Conservation (phyloP, 1,284 basidiomycete genomes). For the Cutaneotrichosporon sp. region DNA sequence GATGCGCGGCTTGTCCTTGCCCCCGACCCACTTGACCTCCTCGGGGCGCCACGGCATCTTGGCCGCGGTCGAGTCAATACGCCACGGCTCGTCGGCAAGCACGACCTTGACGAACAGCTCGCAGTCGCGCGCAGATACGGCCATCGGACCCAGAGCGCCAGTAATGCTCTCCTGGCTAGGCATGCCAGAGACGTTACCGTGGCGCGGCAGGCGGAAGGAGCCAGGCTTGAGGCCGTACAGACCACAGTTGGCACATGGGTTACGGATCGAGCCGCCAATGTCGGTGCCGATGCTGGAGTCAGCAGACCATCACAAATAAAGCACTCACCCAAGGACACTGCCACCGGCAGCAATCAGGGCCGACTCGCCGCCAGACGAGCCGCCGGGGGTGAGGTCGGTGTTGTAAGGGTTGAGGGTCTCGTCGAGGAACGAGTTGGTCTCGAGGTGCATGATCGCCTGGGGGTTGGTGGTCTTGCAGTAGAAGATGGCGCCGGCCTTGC, state of each 20-base stretch:
- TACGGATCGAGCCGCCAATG: slow-evolving; percentile 45
- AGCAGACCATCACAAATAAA: background rate
- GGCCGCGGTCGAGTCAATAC: slow-evolving; percentile 31
- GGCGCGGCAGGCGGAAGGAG: slow-evolving; percentile 34
- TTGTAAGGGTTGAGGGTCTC: slow-evolving; percentile 51
- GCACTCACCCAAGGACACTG: slow-evolving; percentile 16
- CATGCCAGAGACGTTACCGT: slow-evolving; percentile 34
- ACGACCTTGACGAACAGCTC: slow-evolving; percentile 36
- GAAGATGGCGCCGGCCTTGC: slow-evolving; percentile 30
- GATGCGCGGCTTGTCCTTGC: slow-evolving; percentile 24
- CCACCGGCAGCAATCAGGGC: slow-evolving; percentile 49
- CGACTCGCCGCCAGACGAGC: slow-evolving; percentile 58
- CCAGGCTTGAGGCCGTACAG: slow-evolving; percentile 44
- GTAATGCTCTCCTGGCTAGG: slow-evolving; percentile 36
- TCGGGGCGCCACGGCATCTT: slow-evolving; percentile 35
- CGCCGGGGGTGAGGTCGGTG: slow-evolving; percentile 54
- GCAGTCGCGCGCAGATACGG: slow-evolving; percentile 34
- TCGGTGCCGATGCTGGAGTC: slow-evolving; percentile 47
- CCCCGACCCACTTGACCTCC: slow-evolving; percentile 15
- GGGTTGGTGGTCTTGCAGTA: slow-evolving; percentile 25
- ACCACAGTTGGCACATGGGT: slow-evolving; percentile 25
- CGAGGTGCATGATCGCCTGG: slow-evolving; percentile 37
- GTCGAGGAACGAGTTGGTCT: slow-evolving; percentile 33
- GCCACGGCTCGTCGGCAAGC: slow-evolving; percentile 40
- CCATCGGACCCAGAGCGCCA: slow-evolving; percentile 38